Conservation (phyloP, 345 rosid species). For the Raphanus sativus region DNA sequence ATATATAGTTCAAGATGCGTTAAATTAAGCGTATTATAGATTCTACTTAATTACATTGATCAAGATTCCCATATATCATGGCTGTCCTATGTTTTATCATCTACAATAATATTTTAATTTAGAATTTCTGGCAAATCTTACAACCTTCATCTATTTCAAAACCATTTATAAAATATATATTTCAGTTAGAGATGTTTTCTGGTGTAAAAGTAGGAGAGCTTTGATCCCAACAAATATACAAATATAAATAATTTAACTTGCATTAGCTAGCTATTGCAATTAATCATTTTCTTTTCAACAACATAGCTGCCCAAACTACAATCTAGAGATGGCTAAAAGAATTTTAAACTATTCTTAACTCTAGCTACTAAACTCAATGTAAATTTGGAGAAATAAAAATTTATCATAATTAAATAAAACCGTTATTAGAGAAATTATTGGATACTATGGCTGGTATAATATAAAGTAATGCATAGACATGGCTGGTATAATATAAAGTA, state of each 20-base stretch:
- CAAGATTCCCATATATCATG: not conserved
- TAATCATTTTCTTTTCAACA: not conserved
- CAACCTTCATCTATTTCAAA: not conserved
- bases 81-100: not conserved
- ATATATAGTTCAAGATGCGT: not conserved
- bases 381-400: not conserved
- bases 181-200: not conserved
- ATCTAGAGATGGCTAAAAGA: not conserved
- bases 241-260: not conserved
- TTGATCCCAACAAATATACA: not conserved
- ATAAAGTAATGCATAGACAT: no score
- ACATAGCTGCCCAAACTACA: not conserved
- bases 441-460: not conserved
- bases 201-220: not conserved
- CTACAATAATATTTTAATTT: not conserved
- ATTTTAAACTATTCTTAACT: not conserved
- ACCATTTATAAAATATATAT: not conserved
- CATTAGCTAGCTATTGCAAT: not conserved
- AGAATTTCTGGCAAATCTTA: not conserved
- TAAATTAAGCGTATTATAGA: not conserved
- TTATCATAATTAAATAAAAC: not conserved
- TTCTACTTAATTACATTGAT: not conserved
- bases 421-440: not conserved
- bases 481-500: not conserved
- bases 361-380: not conserved